Base-by-base conservation (phyloP, 495 filamentous ascomycete genomes). In the Geopyxis carbonaria region DNA sequence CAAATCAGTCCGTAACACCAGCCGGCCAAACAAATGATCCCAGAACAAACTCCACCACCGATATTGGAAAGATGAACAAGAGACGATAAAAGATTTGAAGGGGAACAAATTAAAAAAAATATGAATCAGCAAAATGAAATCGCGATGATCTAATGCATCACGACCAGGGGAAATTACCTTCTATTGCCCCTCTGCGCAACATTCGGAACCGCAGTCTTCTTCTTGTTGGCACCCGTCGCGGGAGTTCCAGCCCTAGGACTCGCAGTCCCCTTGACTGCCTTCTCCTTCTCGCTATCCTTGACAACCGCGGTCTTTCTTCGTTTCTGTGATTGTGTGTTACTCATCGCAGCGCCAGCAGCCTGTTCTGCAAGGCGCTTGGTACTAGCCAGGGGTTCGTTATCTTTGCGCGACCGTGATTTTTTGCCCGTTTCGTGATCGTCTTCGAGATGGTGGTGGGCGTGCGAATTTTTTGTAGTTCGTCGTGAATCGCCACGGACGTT, bases 341-440 rank as follows among this genome's bases (percentile, higher is more conserved):
- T n/a, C 21, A 48, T 48, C 16, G 37, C 31, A 5, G 42, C 33
- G 6, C 36, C 50, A 14, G 48, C 43, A 21, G 52, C 48, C 22
- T 53, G 50, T 22, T 53, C 50, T 21, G 49, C 50, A 44, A 53
- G 47, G 9, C 50, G 24, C 27, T 52, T 53, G 11, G 50, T 29
- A 29, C 36, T 39, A 19, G 23, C 30, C 2, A 39, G 36, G 7
- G 36, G 28, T 21, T 39, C 36, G n/a, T 39, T 39, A 19, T 39
- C 36, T 18, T 39, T 39, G 10, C 36, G 8, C 13, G 18, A 22
- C 36, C 20, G 28, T n/a, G n/a, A n/a, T 25, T 39, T 39, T 25
- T 39, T 39, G 11, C 8, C 36, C 23, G 24, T 6, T 14, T 34
- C 31, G 10, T 28, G 23, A 6, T 39, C 36, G 10, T 39, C 36